Percentiles rank a stretch among this genome's conserved stretches.
phyloP scores from a whole-genome alignment of 805 yeast species.

The Candida incommunis region DNA sequence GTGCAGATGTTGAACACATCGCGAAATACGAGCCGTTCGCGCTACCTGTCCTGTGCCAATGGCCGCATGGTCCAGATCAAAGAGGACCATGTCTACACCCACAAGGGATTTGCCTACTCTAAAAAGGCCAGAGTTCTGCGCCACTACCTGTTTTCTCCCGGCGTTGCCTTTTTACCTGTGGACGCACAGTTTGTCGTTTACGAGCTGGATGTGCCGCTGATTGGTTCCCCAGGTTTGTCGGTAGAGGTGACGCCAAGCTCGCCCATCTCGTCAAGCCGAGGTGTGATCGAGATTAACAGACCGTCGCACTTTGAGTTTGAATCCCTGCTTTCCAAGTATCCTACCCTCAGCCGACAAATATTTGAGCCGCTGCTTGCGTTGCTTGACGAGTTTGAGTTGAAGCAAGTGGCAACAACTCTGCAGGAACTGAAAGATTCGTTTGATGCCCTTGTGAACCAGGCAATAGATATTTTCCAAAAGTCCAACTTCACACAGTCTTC shows the following conservation, averaged over 20 bases:
- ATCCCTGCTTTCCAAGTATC: slow-evolving; percentile 26
- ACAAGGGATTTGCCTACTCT: slow-evolving; percentile 41
- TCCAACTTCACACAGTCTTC: slow-evolving; percentile 15
- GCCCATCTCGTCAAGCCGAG: neutral
- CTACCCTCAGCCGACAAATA: slow-evolving; percentile 24
- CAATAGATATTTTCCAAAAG: slow-evolving; percentile 22
- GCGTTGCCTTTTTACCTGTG: slow-evolving; percentile 44
- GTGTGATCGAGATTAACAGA: neutral
- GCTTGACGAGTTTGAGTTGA: slow-evolving; percentile 27
- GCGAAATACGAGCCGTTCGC: slow-evolving; percentile 12
- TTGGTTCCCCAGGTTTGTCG: slow-evolving; percentile 25
- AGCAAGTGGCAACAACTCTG: slow-evolving; percentile 14
- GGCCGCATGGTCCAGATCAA: slow-evolving; percentile 40
- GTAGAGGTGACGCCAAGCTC: neutral
- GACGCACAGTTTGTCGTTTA: slow-evolving; percentile 44
- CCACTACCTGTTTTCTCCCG: slow-evolving; percentile 36
- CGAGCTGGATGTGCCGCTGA: slow-evolving; percentile 40
- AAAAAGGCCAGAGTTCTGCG: slow-evolving; percentile 30
- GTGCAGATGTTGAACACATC: slow-evolving; percentile 25
- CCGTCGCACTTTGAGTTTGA: slow-evolving; percentile 17
- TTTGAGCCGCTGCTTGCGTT: slow-evolving; percentile 27
- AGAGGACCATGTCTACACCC: slow-evolving; percentile 39
- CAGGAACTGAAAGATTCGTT: slow-evolving; percentile 19
- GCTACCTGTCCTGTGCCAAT: slow-evolving; percentile 13
- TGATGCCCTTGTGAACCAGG: slow-evolving; percentile 19